Conservation (phyloP, 768 basidiomycete species). For the Lepiota venenata region DNA sequence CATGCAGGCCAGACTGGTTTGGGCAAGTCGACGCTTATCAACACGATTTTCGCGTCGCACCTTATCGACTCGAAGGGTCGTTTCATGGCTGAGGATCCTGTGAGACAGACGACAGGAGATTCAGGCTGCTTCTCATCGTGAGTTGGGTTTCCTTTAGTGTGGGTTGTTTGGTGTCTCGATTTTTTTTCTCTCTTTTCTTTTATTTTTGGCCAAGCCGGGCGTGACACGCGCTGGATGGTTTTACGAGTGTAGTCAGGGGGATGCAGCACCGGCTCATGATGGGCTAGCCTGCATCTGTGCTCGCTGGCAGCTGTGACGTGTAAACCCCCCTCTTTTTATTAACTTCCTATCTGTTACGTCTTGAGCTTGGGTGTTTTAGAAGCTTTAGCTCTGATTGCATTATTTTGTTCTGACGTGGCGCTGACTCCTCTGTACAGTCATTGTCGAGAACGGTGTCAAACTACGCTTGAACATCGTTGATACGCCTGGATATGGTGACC, state of each 20-base stretch:
- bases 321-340: not conserved
- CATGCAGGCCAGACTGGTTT: constrained; percentile 88
- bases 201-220: not conserved
- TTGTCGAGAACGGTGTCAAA: constrained; percentile 94
- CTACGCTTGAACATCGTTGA: constrained; percentile 97
- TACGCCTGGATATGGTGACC: constrained; percentile 98
- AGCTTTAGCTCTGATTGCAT: not conserved
- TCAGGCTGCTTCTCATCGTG: constrained; percentile 91
- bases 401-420: not conserved
- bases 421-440: constrained; percentile 49
- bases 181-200: not conserved
- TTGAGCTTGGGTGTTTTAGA: not conserved
- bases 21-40: constrained; percentile 97
- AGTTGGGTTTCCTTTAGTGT: constrained; percentile 22
- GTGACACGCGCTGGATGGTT: not conserved
- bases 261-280: too few relatives aligned
- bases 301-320: constrained; percentile 13
- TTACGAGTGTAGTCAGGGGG: not conserved
- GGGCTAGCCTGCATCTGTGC: too few relatives aligned
- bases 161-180: not conserved
- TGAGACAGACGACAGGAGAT: constrained; percentile 97
- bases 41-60: constrained; percentile 99
- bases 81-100: constrained; percentile 79
- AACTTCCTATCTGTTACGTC: constrained; percentile 4
- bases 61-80: constrained; percentile 98